These are phyloP conservation scores for Globisporangium mamillatum DNA, from an alignment of 352 stramenopile species.

Conservation along the genomic window DNA sequence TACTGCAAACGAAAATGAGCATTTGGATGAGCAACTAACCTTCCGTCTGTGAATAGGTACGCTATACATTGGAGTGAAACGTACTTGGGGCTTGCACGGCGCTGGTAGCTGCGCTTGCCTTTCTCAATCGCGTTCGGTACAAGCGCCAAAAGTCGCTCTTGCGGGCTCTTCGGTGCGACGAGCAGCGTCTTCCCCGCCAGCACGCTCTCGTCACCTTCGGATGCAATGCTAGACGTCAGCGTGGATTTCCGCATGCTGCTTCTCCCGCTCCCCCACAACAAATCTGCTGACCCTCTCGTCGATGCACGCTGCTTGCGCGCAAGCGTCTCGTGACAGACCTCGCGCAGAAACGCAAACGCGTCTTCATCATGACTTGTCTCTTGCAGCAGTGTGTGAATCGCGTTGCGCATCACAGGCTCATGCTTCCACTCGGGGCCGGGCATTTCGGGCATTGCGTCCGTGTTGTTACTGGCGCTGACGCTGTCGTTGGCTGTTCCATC, in stretches of 20 bases:
- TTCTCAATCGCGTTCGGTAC: conserved; percentile 51
- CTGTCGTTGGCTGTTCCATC: not conserved
- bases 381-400: conserved; percentile 49
- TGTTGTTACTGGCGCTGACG: not conserved
- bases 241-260: conserved; percentile 3
- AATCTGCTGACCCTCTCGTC: not conserved
- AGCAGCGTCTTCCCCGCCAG: conserved; percentile 15
- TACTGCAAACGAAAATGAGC: not conserved
- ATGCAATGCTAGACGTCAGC: conserved; percentile 8
- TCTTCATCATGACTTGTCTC: conserved; percentile 45
- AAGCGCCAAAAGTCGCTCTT: conserved; percentile 46
- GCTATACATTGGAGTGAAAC: not conserved
- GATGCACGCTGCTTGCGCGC: conserved; percentile 7
- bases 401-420: conserved; percentile 40
- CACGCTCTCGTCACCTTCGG: not conserved
- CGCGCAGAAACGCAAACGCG: conserved; percentile 47
- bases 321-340: conserved; percentile 64
- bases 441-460: conserved; percentile 7
- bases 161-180: conserved; percentile 46
- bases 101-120: conserved; percentile 33
- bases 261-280: not conserved
- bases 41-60: not conserved
- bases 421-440: conserved; percentile 14
- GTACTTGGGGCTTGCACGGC: conserved; percentile 30
- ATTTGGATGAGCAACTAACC: not conserved